Base-by-base conservation (phyloP, 1,284 basidiomycete species). In the Neolentinus lepideus region DNA sequence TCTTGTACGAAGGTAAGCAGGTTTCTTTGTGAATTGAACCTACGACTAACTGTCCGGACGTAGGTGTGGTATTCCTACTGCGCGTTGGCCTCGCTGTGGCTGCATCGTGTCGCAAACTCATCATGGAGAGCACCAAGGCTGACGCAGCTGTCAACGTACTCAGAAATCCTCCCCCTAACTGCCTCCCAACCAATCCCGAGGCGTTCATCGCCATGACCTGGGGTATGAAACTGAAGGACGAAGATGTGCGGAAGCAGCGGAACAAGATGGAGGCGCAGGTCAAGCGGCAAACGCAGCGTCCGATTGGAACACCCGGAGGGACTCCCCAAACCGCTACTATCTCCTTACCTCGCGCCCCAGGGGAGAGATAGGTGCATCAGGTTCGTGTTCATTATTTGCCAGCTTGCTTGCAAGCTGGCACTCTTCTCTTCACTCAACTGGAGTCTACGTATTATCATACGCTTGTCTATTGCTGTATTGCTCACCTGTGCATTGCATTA, bases 31-130 rank as follows among this genome's bases (percentile, higher is more conserved):
- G 53, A 22, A 14, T 1, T 11, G 11, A 0, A 11, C 24, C n/a
- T 16, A 6, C 33, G 14, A 2, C 33, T 14, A 50, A 33, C 1
- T n/a, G 8, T 10, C n/a, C n/a, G 27, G 27, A 62, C 56, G 58
- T 64, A 91, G 92, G 93, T 3, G 76, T 92, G 2, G 79, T 85
- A 0, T 93, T 88, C 76, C 75, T 96, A 45, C 78, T 94, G 64
- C 85, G 93, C 12, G 77, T 92, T 1, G 90, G 85, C 0, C 74
- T 97, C 4, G 86, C 90, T 0, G 72, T 98, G 52, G 67, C 94
- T 50, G 73, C 77, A 35, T 83, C 84, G 62, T 80, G 81, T 55
- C 83, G 88, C 24, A 80, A 81, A 54, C 71, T 75, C 36, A 65
- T 88, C 1, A 68, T 84, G n/a, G 79, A 82, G 56, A 68, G 76